Percentiles rank a stretch among this genome's conserved stretches.
Evolutionary conservation across 2,329 filamentous ascomycete species (phyloP).

Genomic region (Hymenotorrendiella dingleyae): DNA sequence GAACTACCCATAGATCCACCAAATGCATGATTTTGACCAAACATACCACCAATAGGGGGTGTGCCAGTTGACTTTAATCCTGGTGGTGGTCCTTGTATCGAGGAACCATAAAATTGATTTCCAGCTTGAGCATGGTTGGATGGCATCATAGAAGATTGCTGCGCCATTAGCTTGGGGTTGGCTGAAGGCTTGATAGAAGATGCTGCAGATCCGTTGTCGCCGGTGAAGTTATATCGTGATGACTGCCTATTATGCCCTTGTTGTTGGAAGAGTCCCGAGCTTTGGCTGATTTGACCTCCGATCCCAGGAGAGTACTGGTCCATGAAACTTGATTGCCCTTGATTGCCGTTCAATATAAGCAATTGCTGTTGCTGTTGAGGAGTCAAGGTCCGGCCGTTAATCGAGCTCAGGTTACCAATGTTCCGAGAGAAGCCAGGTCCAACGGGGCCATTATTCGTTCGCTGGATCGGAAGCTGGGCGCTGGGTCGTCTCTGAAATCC

Average conservation of each 20-base stretch:
- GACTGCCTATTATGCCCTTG: constrained; percentile 74
- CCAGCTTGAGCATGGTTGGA: constrained; percentile 42
- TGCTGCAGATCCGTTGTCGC: constrained; percentile 57
- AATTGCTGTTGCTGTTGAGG: constrained; percentile 73
- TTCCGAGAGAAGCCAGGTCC: constrained; percentile 46
- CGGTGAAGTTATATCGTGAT: constrained; percentile 83
- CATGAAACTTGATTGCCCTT: constrained; percentile 37
- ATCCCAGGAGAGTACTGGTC: constrained; percentile 57
- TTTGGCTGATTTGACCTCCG: constrained; percentile 39
- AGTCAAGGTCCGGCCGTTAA: constrained; percentile 68
- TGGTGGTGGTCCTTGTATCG: constrained; percentile 88
- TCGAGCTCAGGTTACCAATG: constrained; percentile 45
- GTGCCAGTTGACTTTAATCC: constrained; percentile 93
- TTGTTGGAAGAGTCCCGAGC: constrained; percentile 46
- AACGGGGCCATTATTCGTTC: constrained; percentile 49
- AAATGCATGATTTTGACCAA: constrained; percentile 82
- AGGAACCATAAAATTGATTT: constrained; percentile 73
- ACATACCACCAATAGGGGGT: constrained; percentile 82
- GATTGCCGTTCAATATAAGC: constrained; percentile 47
- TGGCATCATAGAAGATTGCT: constrained; percentile 85
- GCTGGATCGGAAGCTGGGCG: constrained; percentile 73
- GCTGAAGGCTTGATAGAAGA: constrained; percentile 69
- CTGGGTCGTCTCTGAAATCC: constrained; percentile 55
- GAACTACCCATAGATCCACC: constrained; percentile 54
- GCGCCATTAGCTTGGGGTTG: constrained; percentile 75